Percentiles rank a stretch among this genome's conserved stretches.
phyloP scores from a whole-genome alignment of 2,329 filamentous ascomycete genomes.

The Dothistroma pini region DNA sequence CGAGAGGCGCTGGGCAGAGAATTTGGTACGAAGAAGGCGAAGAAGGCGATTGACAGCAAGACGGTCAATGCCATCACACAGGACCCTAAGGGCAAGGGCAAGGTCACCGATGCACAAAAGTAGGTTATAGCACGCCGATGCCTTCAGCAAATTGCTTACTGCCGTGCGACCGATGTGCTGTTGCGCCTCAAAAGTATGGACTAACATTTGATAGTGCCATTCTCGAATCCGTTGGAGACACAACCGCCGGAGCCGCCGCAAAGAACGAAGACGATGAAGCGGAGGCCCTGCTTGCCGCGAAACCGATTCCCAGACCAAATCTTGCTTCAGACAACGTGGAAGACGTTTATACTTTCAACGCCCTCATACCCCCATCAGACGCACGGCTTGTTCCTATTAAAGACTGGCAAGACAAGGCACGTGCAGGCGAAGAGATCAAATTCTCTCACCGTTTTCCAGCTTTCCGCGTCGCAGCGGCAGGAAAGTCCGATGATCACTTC shows the following conservation, averaged over 20 bases:
- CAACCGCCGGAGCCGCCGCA: conserved; percentile 61
- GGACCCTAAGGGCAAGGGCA: conserved; percentile 45
- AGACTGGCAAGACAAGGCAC: conserved; percentile 69
- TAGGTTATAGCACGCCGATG: conserved; percentile 43
- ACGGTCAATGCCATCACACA: conserved; percentile 66
- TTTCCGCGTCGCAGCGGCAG: conserved; percentile 56
- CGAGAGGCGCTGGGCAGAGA: conserved; percentile 68
- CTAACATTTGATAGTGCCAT: conserved; percentile 44
- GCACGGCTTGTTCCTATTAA: conserved; percentile 65
- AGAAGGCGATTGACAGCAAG: conserved; percentile 67
- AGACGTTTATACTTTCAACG: conserved; percentile 67
- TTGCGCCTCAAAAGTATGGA: not conserved
- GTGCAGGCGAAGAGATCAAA: conserved; percentile 53
- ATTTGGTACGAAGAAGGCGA: conserved; percentile 83
- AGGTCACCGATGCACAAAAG: conserved; percentile 54
- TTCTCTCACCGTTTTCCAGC: conserved; percentile 64
- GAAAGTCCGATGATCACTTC: conserved; percentile 49
- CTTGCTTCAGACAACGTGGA: conserved; percentile 62
- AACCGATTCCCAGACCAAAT: conserved; percentile 70
- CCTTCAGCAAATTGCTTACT: conserved; percentile 36
- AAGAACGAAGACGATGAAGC: conserved; percentile 62
- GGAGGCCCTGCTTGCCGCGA: conserved; percentile 61
- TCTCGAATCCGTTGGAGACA: conserved; percentile 59
- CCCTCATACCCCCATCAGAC: conserved; percentile 64
- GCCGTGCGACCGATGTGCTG: not conserved